Percentiles rank a stretch among this genome's conserved stretches.
phyloP scores from a whole-genome alignment of 164 flowering plant species.

The Tetrastigma voinierianum region DNA sequence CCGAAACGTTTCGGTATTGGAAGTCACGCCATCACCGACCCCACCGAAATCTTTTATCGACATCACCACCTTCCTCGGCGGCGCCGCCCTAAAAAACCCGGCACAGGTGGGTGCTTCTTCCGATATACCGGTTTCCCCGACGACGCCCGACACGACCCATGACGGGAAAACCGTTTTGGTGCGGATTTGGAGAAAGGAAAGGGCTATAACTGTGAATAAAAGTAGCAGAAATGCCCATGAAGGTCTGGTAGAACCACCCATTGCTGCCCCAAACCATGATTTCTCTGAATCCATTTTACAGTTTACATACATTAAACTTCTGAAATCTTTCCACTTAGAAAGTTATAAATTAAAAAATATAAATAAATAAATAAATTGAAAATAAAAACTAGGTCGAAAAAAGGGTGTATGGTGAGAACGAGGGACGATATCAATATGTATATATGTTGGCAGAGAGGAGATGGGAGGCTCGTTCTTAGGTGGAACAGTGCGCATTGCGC shows the following conservation, averaged over 20 bases:
- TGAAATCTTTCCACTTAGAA: no score
- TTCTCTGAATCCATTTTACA: slow-evolving; percentile 34
- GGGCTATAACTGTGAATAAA: slow-evolving; percentile 31
- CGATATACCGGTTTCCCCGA: not conserved
- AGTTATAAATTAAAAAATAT: no score
- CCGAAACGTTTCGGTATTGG: slow-evolving; percentile 78
- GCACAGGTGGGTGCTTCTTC: slow-evolving; percentile 28
- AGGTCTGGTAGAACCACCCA: slow-evolving; percentile 25
- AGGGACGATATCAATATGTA: no score
- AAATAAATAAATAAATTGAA: no score
- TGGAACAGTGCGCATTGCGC: no score
- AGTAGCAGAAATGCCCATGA: slow-evolving; percentile 37
- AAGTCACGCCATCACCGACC: slow-evolving; percentile 82
- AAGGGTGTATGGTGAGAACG: no score
- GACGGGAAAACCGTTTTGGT: slow-evolving; percentile 25
- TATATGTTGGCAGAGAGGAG: no score
- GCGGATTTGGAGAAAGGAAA: slow-evolving; percentile 38
- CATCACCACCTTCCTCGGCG: slow-evolving; percentile 39
- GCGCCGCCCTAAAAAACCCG: slow-evolving; percentile 36
- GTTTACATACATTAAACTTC: no score
- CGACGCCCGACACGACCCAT: slow-evolving; percentile 9
- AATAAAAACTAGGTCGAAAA: no score
- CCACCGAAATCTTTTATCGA: slow-evolving; percentile 85
- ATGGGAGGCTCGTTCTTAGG: no score
- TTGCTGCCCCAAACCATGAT: slow-evolving; percentile 8